phyloP scores from a whole-genome alignment of 352 stramenopile genomes.

The Thraustochytrium striatum region DNA sequence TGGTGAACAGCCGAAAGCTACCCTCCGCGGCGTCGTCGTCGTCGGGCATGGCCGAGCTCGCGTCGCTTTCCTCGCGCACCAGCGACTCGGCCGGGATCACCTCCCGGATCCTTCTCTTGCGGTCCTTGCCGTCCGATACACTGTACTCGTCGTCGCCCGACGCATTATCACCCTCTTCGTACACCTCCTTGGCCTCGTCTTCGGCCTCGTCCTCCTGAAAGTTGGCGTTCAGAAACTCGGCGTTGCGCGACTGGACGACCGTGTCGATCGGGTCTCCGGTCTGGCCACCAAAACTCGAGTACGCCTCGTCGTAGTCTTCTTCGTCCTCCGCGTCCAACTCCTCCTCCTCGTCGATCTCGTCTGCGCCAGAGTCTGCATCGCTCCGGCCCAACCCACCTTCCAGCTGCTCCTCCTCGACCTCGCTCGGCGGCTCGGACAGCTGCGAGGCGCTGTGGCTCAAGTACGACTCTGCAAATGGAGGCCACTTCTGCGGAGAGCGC shows the following conservation, averaged over 20 bases:
- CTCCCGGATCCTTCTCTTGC: slow-evolving; percentile 25
- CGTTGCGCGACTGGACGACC: neutral
- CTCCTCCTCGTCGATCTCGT: neutral
- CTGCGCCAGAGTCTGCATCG: neutral
- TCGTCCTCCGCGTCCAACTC: neutral
- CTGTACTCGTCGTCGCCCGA: neutral
- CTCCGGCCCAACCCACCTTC: neutral
- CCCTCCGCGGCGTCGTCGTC: neutral
- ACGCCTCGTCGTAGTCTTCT: slow-evolving; percentile 16
- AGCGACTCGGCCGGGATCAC: slow-evolving; percentile 44
- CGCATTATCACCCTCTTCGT: neutral
- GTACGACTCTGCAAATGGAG: no score
- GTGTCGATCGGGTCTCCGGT: neutral
- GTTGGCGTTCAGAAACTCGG: slow-evolving; percentile 23
- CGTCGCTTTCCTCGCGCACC: slow-evolving; percentile 13
- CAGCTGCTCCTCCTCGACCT: neutral
- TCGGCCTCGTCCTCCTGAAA: slow-evolving; percentile 31
- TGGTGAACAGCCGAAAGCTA: slow-evolving; percentile 34
- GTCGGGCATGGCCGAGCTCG: neutral
- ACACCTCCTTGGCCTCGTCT: neutral
- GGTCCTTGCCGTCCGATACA: neutral
- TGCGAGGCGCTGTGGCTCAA: no score
- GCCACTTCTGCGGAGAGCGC: no score
- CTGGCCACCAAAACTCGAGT: neutral
- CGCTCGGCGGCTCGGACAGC: neutral